Percentiles rank a stretch among this genome's conserved stretches.
Evolutionary conservation across 2,329 filamentous ascomycete species (phyloP).

Genomic region (Beauveria brongniartii): DNA sequence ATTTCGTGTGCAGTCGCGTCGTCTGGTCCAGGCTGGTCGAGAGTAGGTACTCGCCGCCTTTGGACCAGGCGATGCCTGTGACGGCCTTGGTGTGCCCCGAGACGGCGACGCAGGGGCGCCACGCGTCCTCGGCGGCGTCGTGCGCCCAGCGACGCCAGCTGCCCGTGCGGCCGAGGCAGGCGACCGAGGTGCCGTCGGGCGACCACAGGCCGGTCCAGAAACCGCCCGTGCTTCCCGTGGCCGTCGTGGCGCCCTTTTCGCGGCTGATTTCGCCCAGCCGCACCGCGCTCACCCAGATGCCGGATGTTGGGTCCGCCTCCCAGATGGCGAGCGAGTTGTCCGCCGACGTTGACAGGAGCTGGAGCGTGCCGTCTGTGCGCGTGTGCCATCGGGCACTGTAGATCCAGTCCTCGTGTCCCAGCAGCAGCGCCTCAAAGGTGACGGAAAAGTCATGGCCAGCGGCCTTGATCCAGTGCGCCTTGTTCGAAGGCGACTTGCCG

Average conservation of each 20-base stretch:
- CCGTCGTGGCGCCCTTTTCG: conserved; percentile 92
- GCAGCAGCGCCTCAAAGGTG: conserved; percentile 85
- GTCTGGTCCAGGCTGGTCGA: conserved; percentile 92
- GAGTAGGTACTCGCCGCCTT: conserved; percentile 72
- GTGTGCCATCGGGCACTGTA: conserved; percentile 76
- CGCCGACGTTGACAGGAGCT: conserved; percentile 81
- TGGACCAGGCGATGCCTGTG: conserved; percentile 77
- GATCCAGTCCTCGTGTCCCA: conserved; percentile 98
- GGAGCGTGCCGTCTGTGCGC: conserved; percentile 44
- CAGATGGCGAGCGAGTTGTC: conserved; percentile 93
- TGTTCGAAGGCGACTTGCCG: conserved; percentile 76
- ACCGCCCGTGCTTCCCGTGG: conserved; percentile 89
- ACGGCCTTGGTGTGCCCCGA: conserved; percentile 79
- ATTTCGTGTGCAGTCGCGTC: conserved; percentile 75
- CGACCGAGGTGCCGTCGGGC: conserved; percentile 64
- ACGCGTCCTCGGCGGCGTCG: conserved; percentile 52
- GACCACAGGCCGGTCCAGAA: conserved; percentile 97
- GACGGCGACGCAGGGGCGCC: conserved; percentile 69
- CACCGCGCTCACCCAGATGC: conserved; percentile 82
- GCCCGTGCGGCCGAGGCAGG: conserved; percentile 80
- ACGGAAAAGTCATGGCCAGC: conserved; percentile 60
- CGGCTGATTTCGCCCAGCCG: conserved; percentile 88
- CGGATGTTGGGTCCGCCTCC: conserved; percentile 75
- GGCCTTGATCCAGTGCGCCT: conserved; percentile 68
- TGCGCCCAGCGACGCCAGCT: conserved; percentile 86